These are phyloP conservation scores for Fusarium irregulare DNA, from an alignment of 2,329 filamentous ascomycete species.

Conservation along the genomic window DNA sequence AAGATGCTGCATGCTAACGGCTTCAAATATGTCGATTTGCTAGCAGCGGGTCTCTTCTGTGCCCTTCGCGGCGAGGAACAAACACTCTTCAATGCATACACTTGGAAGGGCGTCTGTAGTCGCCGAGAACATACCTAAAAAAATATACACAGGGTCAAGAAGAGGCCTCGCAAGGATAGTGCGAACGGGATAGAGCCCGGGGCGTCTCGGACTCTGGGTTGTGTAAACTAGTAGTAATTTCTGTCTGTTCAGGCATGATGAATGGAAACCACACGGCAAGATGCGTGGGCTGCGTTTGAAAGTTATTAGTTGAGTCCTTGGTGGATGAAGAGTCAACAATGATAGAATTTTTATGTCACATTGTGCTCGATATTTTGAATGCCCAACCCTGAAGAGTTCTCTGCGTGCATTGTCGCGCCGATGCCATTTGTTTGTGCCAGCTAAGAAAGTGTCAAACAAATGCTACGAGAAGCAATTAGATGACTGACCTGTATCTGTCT, in stretches of 20 bases:
- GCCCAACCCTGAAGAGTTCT: not conserved
- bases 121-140: conserved; percentile 31
- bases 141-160: conserved; percentile 38
- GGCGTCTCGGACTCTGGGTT: conserved; percentile 43
- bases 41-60: conserved; percentile 30
- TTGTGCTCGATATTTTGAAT: not conserved
- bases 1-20: conserved; percentile 14
- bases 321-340: not conserved
- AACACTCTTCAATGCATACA: conserved; percentile 32
- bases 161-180: conserved; percentile 35
- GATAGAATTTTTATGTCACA: not conserved
- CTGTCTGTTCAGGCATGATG: conserved; percentile 47
- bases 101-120: conserved; percentile 28
- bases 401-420: not conserved
- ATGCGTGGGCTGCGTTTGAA: conserved; percentile 22
- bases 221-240: conserved; percentile 50
- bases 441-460: not conserved
- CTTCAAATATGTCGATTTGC: conserved; percentile 4
- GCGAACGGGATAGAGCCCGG: conserved; percentile 42
- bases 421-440: not conserved
- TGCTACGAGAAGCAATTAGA: not conserved
- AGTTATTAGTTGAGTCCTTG: not conserved
- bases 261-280: conserved; percentile 41
- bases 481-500: not conserved
- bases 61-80: conserved; percentile 26